Percentiles rank a stretch among this genome's conserved stretches.
These are phyloP conservation scores for Wolfiporia cocos DNA, from an alignment of 1,284 basidiomycete species.

Conservation along the genomic window DNA sequence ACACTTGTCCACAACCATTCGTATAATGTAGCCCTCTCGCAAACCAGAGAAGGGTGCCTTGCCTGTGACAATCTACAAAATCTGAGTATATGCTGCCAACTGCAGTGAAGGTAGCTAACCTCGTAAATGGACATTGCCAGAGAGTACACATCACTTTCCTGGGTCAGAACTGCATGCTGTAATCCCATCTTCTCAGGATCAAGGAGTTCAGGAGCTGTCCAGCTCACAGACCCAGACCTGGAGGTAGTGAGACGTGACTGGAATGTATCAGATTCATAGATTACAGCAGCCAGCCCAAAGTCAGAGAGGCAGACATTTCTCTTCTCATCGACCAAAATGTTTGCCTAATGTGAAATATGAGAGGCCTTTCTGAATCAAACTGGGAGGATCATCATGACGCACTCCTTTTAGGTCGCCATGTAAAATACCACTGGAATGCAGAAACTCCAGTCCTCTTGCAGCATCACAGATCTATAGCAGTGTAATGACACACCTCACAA, in stretches of 20 bases:
- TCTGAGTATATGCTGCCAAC: too few species aligned
- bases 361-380: background rate
- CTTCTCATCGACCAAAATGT: slow-evolving; percentile 5
- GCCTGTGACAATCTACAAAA: too few species aligned
- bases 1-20: too few species aligned
- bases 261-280: slow-evolving; percentile 3
- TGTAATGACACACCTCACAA: too few species aligned
- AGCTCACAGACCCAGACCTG: slow-evolving; percentile 3
- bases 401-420: slow-evolving; percentile 10
- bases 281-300: slow-evolving; percentile 6
- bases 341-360: background rate
- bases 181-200: background rate
- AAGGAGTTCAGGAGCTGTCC: slow-evolving; percentile 5
- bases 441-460: slow-evolving; percentile 6
- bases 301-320: slow-evolving; percentile 5
- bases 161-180: too few species aligned
- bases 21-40: too few species aligned
- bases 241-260: background rate
- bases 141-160: too few species aligned
- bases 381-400: background rate
- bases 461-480: slow-evolving; percentile 4
- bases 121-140: too few species aligned
- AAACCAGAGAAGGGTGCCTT: too few species aligned
- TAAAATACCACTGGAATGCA: slow-evolving; percentile 5
- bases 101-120: too few species aligned